A percentile compares a stretch with the other conserved stretches of the same genome.
Conservation (phyloP, 2,329 filamentous ascomycete species). For the Aspergillus sp. region DNA sequence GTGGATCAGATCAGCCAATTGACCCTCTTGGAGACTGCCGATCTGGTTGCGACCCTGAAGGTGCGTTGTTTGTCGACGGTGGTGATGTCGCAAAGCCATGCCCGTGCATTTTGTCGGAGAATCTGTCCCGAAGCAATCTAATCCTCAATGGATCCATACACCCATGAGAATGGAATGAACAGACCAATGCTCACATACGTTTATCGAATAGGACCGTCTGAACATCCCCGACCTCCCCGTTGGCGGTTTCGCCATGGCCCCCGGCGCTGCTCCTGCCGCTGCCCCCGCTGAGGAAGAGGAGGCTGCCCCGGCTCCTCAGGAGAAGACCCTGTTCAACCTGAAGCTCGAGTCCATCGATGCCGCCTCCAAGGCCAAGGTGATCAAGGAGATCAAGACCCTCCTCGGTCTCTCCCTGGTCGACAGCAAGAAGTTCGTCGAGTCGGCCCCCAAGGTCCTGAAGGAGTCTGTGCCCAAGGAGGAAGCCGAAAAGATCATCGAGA, state of each 20-base stretch:
- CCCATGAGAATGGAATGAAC: no score
- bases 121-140: background rate
- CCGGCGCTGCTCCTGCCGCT: conserved; percentile 60
- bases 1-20: conserved; percentile 99
- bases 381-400: conserved; percentile 99
- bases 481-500: conserved; percentile 95
- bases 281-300: conserved; percentile 72
- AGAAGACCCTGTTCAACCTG: conserved; percentile 96
- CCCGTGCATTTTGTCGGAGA: background rate
- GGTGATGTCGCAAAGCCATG: background rate
- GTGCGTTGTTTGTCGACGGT: conserved; percentile 49
- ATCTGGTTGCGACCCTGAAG: conserved; percentile 93
- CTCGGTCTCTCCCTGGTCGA: conserved; percentile 94
- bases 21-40: conserved; percentile 94
- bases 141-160: no score
- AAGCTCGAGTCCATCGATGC: conserved; percentile 91
- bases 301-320: conserved; percentile 80
- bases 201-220: conserved; percentile 67
- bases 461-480: conserved; percentile 98
- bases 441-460: conserved; percentile 97
- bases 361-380: conserved; percentile 92
- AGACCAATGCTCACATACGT: no score
- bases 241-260: conserved; percentile 78
- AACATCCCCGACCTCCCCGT: conserved; percentile 98
- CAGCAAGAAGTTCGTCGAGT: conserved; percentile 99